Evolutionary conservation across 306 rosid species (phyloP), one percentile per base, ranked within the genome.

Genomic region (Medicago ruthenica): DNA sequence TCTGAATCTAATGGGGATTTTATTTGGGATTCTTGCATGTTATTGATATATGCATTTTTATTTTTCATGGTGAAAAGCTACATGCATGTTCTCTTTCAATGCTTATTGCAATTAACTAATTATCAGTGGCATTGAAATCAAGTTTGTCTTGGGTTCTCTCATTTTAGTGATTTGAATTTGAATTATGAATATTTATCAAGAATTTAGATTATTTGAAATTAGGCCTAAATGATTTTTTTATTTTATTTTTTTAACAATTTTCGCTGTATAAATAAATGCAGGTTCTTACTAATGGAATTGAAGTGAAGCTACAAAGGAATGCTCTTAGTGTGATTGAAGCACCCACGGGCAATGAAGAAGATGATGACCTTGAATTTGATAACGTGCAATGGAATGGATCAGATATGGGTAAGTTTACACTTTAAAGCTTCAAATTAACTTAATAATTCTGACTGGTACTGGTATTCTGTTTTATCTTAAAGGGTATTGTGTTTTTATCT

Each of bases 281-380:
- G 98, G 97, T 95, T 77, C 97, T 95, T 55, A 92, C 98, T 15
- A 95, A 95, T 70, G 98, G 98, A 51, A 95, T 95, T 74, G 98
- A 95, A 85, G 98, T 95, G 76, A 95, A 95, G 80, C 90, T 95
- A 11, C 98, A 95, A 81, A 91, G 98, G 73, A 95, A 95, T 80
- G 98, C 98, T 75, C 98, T 95, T 41, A 95, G 98, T 57, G 98
- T 95, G 77, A 83, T 95, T 61, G 98, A 95, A 86, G 93, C 98
- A 79, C 98, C 98, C 6, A 92, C 97, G 1, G 97, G 98, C 9
- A 90, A 92, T 2, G 98, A 95, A 79, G 98, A 95, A 74, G 98
- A 92, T n/a, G 96, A 90, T 67, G 96, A 90, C 71, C 96, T 92
- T 76, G 98, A 95, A 54, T 90, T 95, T 7, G 97, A 95, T 39